Evolutionary conservation across 2,329 filamentous ascomycete genomes (phyloP), one percentile per base, ranked within the genome.

Genomic region (Fusarium mexicanum): DNA sequence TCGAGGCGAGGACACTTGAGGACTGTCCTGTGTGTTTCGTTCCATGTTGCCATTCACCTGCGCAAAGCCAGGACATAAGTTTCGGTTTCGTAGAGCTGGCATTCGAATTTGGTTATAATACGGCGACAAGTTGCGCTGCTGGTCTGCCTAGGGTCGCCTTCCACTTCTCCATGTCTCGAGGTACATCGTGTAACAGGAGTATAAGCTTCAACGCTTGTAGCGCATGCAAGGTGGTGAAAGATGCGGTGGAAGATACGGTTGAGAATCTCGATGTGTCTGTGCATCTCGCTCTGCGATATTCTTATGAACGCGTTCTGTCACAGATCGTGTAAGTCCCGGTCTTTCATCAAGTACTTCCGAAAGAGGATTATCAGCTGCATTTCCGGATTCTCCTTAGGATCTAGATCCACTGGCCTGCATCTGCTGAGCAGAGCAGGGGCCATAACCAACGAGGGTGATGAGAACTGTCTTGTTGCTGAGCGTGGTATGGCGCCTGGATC

Each of bases 331-430:
- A 58, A 72, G 26, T 9, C 37, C 43, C 3, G 60, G 70, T 11
- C 64, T 58, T 14, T 62, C 40, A 4, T 60, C 61, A 44, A 40
- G 16, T 10, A 41, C 41, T 29, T 63, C 60, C 11, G 44, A 35
- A 48, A 22, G 12, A 26, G 69, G 58, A 40, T 46, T 55, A n/a
- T 38, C 48, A 29, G 58, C n/a, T 13, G 29, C 61, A 20, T 51
- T 58, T 74, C 61, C 14, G 43, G 64, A 18, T 73, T 72, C 6
- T 70, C 48, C 31, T 75, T 53, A 13, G 61, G 57, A 33, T 50
- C 50, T 14, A 35, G 40, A 18, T 54, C 55, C 16, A 53, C 40
- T 9, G 53, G 54, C n/a, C 64, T 61, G 12, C 66, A 61, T 29
- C 50, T 51, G 9, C 63, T 62, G 3, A 77, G 22, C 13, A 78